Percentiles rank a stretch among this genome's conserved stretches.
Evolutionary conservation across 2,329 filamentous ascomycete genomes (phyloP).

Genomic region (Aspergillus transmontanensis): DNA sequence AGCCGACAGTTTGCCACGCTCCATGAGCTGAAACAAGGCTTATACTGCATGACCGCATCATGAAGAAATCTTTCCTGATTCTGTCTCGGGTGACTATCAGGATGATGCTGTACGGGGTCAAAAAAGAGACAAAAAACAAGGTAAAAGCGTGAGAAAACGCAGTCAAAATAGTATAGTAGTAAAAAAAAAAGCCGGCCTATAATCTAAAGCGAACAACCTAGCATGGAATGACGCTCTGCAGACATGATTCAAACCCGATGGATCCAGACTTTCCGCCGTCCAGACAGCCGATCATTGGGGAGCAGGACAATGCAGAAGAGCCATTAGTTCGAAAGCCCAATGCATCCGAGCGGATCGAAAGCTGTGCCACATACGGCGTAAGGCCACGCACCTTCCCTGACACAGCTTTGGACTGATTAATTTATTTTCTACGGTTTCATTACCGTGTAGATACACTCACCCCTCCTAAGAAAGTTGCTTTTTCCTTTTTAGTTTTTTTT

Average conservation of each 20-base stretch:
- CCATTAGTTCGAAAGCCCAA: constrained; percentile 22
- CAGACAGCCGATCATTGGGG: constrained; percentile 12
- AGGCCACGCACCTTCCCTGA: constrained; percentile 20
- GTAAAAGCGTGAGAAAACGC: background rate
- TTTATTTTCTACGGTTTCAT: constrained; percentile 13
- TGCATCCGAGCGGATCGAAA: constrained; percentile 21
- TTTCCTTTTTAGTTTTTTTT: constrained; percentile 10
- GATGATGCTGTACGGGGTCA: background rate
- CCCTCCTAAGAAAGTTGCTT: constrained; percentile 6
- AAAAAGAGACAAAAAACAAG: background rate
- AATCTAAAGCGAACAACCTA: constrained; percentile 1
- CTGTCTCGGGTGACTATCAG: background rate
- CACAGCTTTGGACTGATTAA: constrained; percentile 16
- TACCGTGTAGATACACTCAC: constrained; percentile 11
- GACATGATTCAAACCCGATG: constrained; percentile 4
- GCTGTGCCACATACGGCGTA: constrained; percentile 15
- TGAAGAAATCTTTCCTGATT: background rate
- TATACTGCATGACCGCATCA: background rate
- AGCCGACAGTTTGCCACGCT: background rate
- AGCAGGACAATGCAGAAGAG: constrained; percentile 15
- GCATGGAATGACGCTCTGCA: background rate
- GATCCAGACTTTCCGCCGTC: constrained; percentile 1
- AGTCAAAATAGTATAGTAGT: background rate
- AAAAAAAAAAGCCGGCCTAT: background rate
- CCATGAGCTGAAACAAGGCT: background rate